phyloP scores from a whole-genome alignment of 768 basidiomycete species.

The Gloeopeniophorella convolvens region DNA sequence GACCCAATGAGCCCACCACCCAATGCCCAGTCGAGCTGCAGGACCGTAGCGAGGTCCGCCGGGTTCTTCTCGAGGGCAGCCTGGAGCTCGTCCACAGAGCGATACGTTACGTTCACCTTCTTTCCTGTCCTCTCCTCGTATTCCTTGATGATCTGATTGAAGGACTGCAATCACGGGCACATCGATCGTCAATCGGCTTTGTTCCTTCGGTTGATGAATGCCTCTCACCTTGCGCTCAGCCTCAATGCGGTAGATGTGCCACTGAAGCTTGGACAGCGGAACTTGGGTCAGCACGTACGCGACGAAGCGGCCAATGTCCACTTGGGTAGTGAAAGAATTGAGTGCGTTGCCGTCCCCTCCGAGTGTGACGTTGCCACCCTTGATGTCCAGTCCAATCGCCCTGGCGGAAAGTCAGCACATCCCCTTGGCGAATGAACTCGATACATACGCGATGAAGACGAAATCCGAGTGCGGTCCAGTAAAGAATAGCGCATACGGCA shows the following conservation, averaged over 20 bases:
- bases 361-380: conserved; percentile 11
- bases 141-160: conserved; percentile 21
- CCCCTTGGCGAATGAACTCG: not conserved
- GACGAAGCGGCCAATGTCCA: conserved; percentile 20
- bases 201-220: not conserved
- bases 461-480: conserved; percentile 14
- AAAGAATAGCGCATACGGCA: conserved; percentile 21
- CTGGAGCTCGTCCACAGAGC: conserved; percentile 10
- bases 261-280: conserved; percentile 9
- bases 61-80: conserved; percentile 9
- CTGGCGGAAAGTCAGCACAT: not conserved
- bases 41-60: not conserved
- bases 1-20: conserved; percentile 12
- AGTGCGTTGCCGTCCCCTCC: conserved; percentile 15
- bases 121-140: conserved; percentile 14
- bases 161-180: conserved; percentile 1
- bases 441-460: conserved; percentile 8
- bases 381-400: conserved; percentile 8
- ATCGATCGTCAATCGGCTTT: not conserved
- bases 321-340: conserved; percentile 18
- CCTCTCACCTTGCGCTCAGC: conserved; percentile 16
- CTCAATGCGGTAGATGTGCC: conserved; percentile 17
- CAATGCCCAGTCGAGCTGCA: conserved; percentile 13
- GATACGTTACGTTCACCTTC: conserved; percentile 14
- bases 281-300: conserved; percentile 18